Conservation (phyloP, 257 asterid genomes). For the Capsicum chinense region DNA sequence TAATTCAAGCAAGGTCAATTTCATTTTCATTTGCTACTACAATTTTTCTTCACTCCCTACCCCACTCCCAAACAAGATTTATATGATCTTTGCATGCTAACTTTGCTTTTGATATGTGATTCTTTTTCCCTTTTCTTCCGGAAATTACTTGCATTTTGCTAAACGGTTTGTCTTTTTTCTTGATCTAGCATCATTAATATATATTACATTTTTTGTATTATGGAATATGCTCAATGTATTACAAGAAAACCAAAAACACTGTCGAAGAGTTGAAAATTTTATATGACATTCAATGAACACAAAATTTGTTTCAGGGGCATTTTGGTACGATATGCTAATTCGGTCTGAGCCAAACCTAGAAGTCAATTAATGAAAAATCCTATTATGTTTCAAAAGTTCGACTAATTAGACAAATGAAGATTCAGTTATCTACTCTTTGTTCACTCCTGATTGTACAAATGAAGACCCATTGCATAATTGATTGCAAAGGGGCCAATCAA, state of each 20-base stretch:
- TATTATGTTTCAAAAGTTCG: neutral
- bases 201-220: neutral
- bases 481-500: constrained; percentile 3
- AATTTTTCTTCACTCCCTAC: neutral
- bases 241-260: neutral
- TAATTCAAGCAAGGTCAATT: neutral
- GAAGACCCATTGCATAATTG: constrained; percentile 2
- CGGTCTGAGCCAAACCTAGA: neutral
- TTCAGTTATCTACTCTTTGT: neutral
- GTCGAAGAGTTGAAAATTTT: neutral
- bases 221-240: neutral
- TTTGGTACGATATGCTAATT: neutral
- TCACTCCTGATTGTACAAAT: constrained; percentile 4
- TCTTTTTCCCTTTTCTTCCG: neutral
- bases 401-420: neutral
- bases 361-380: neutral
- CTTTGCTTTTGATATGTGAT: neutral
- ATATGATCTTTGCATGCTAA: neutral
- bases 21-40: neutral
- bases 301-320: constrained; percentile 1
- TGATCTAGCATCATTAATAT: neutral
- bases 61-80: neutral
- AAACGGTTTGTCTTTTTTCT: neutral
- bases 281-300: neutral
- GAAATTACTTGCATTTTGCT: constrained; percentile 11